Base-by-base conservation (phyloP, 164 flowering plant species). In the Dillenia suffruticosa region DNA sequence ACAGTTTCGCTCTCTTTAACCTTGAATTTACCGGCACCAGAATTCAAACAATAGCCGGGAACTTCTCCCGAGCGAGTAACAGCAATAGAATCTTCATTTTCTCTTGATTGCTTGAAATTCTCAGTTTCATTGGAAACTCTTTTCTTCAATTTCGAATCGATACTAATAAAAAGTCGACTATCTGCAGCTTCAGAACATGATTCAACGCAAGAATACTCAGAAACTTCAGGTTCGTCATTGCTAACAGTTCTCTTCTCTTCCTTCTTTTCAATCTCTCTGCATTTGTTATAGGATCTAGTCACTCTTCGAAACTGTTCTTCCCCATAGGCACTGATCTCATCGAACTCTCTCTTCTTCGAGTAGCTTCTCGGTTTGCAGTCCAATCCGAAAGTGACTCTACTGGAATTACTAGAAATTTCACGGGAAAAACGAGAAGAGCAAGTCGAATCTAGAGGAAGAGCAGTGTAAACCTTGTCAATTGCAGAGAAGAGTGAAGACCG, bases 141-240 rank as follows among this genome's bases (percentile, higher is more conserved):
- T 17, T 43, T 57, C 50, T 59, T 63, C 62, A 48, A 54, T 61
- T 62, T 72, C 16, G 44, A 62, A 45, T 16, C 65, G n/a, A 49
- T 56, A 26, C 32, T 66, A 47, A 56, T 55, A 19, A 63, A 59
- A 68, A 45, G n/a, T 44, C 52, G 50, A 47, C 1, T 53, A 9
- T 57, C 63, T 15, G 15, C 61, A 53, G 59, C 60, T 58, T 63
- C 77, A 16, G 77, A 69, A 68, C 65, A 72, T 48, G 82, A 72
- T 10, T 79, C 81, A 10, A 78, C 78, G 22, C 82, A 81, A 9
- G 80, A 77, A 46, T 63, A 51, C 51, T 77, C 84, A 51, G 77
- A 71, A 44, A 72, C 61, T 13, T 76, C 82, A 45, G 46, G 51
- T 17, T 59, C 62, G 14, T 15, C 51, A 49, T 51, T 69, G 44